Percentiles rank a stretch among this genome's conserved stretches.
These are phyloP conservation scores for Pseudomonodictys pantanalensis DNA, from an alignment of 495 filamentous ascomycete species.

Conservation along the genomic window DNA sequence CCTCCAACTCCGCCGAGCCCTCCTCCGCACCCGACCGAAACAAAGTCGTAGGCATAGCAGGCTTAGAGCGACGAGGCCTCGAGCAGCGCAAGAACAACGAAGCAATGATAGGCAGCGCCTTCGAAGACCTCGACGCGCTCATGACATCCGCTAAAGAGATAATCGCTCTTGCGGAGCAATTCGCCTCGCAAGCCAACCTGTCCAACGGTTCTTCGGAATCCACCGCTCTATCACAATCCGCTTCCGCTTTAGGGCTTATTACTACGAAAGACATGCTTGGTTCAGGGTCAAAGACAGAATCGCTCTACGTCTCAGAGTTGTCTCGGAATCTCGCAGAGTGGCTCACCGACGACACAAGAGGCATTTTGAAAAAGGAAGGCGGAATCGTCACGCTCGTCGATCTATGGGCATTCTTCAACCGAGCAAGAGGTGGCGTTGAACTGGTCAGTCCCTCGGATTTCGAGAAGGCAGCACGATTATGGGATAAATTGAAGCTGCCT, in stretches of 20 bases:
- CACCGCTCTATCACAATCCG: slow-evolving; percentile 73
- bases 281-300: slow-evolving; percentile 55
- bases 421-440: slow-evolving; percentile 91
- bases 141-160: slow-evolving; percentile 98
- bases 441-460: slow-evolving; percentile 90
- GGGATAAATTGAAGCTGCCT: slow-evolving; percentile 84
- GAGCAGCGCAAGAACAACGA: slow-evolving; percentile 89
- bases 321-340: slow-evolving; percentile 90
- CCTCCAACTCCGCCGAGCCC: background rate
- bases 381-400: slow-evolving; percentile 95
- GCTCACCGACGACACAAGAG: slow-evolving; percentile 81
- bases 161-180: slow-evolving; percentile 84
- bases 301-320: slow-evolving; percentile 69
- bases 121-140: slow-evolving; percentile 93
- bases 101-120: slow-evolving; percentile 85
- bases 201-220: slow-evolving; percentile 60
- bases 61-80: slow-evolving; percentile 77
- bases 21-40: slow-evolving; percentile 42
- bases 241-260: slow-evolving; percentile 78
- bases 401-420: slow-evolving; percentile 95
- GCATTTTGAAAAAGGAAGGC: slow-evolving; percentile 77
- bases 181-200: slow-evolving; percentile 66
- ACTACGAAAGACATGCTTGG: slow-evolving; percentile 90
- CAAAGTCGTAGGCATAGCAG: slow-evolving; percentile 83
- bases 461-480: slow-evolving; percentile 79